Base-by-base conservation (phyloP, 257 asterid genomes). In the Ocimum tenuiflorum region DNA sequence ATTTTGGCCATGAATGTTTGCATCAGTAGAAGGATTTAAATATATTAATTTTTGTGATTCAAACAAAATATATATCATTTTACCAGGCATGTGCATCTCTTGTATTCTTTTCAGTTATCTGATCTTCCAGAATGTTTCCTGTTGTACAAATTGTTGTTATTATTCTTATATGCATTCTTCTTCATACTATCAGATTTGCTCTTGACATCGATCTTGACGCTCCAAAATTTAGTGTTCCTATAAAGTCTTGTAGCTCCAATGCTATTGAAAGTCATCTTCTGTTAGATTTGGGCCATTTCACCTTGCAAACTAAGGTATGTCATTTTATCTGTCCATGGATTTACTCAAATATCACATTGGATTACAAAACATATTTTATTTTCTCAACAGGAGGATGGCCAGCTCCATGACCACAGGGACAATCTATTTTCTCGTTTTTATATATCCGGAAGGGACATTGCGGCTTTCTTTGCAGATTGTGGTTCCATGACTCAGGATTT, bases 121-220 rank as follows among this genome's bases (percentile, higher is more conserved):
- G 51, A 27, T 29, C 19, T 38, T 48, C 43, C 36, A 49, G 53
- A 18, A 33, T 57, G 13, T 46, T 48, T 12, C 11, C 67, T 48
- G 5, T 27, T 66, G 42, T 50, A 9, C 29, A 14, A 62, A 38
- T n/a, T 20, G 2, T 36, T 53, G 47, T 57, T 33, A 6, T 63
- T 12, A 43, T 63, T 23, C 18, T 70, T 6, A 8, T 35, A 48
- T 41, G 38, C 50, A 33, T 49, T 70, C 23, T 66, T 27, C 43
- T 77, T 78, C 54, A 38, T 69, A 39, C 64, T 64, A 41, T 66
- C 81, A 94, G 97, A 77, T 94, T 94, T 80, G 92, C 99, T 73
- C 96, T 94, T 69, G 97, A 94, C 82, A 94, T 94, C 77, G 99
- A 94, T 73, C 95, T 94, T 63, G 99, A 90, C 68, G 99, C 99